These are phyloP conservation scores for Sonneratia caseolaris DNA, from an alignment of 345 rosid species.

Conservation along the genomic window DNA sequence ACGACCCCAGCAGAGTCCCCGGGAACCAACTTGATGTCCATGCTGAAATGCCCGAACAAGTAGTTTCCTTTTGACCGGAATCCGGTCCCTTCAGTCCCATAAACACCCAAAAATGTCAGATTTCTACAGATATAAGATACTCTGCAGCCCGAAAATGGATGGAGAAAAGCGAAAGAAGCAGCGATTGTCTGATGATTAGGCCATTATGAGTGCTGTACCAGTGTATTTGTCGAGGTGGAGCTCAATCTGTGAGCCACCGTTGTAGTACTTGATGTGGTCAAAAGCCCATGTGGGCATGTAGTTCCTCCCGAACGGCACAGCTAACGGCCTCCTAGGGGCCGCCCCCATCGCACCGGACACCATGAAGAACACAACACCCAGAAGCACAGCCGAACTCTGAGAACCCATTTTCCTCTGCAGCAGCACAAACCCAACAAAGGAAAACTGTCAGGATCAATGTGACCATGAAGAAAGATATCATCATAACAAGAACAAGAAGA, in stretches of 20 bases:
- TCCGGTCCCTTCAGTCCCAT: conserved; percentile 33
- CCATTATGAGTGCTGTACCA: conserved; percentile 4
- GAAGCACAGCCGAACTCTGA: conserved; percentile 13
- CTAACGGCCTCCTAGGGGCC: conserved; percentile 44
- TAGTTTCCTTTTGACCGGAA: conserved; percentile 78
- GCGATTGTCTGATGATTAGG: too few species aligned
- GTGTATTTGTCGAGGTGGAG: conserved; percentile 73
- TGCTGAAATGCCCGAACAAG: conserved; percentile 76
- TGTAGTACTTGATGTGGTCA: conserved; percentile 79
- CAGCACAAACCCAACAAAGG: not conserved
- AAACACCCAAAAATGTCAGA: too few species aligned
- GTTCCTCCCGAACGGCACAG: conserved; percentile 68
- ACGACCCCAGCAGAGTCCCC: conserved; percentile 88
- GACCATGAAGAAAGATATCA: not conserved
- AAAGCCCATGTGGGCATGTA: conserved; percentile 83
- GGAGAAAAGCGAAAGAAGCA: too few species aligned
- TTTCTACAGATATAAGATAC: too few species aligned
- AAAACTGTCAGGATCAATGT: not conserved
- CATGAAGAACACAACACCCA: conserved; percentile 25
- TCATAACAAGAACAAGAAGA: not conserved
- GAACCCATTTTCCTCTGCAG: conserved; percentile 23
- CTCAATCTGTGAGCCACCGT: conserved; percentile 61
- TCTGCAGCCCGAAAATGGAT: too few species aligned
- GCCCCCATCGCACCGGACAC: conserved; percentile 43
- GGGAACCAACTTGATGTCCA: conserved; percentile 70